These are phyloP conservation scores for Centella asiatica DNA, from an alignment of 129 eudicot species.

Conservation along the genomic window DNA sequence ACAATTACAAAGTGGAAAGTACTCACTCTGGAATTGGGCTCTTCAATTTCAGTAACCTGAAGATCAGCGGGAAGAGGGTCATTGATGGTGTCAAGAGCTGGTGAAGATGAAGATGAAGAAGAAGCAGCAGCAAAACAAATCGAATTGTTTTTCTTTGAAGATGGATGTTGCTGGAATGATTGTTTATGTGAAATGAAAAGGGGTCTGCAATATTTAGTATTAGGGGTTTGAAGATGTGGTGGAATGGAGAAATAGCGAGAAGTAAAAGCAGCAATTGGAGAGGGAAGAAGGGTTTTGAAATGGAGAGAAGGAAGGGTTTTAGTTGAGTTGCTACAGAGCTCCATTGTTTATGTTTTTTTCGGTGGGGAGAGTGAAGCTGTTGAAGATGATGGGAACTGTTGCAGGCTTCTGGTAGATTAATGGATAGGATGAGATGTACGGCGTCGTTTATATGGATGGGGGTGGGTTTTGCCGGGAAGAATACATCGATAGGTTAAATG, in stretches of 20 bases:
- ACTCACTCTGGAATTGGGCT: slow-evolving; percentile 80
- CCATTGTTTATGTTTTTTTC: slow-evolving; percentile 27
- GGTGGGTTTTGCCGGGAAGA: too few relatives aligned
- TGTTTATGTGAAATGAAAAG: slow-evolving; percentile 21
- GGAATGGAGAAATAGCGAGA: slow-evolving; percentile 11
- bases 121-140: slow-evolving; percentile 20
- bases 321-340: slow-evolving; percentile 34
- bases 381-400: slow-evolving; percentile 2
- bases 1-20: neutral
- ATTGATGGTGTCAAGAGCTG: slow-evolving; percentile 19
- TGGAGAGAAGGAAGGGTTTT: slow-evolving; percentile 19
- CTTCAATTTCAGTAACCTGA: slow-evolving; percentile 44
- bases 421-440: slow-evolving; percentile 21
- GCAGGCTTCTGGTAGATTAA: neutral
- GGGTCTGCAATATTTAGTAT: neutral
- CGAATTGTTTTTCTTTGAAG: slow-evolving; percentile 9
- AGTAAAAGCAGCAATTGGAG: slow-evolving; percentile 16
- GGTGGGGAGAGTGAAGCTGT: slow-evolving; percentile 2
- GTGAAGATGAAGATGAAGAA: slow-evolving; percentile 31
- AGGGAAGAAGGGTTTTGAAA: slow-evolving; percentile 15
- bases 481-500: too few relatives aligned
- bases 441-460: too few relatives aligned
- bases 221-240: slow-evolving; percentile 21
- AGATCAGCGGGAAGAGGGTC: slow-evolving; percentile 83
- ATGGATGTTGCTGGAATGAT: slow-evolving; percentile 19